phyloP scores from a whole-genome alignment of 305 asterid genomes.

The Fraxinus floribunda region DNA sequence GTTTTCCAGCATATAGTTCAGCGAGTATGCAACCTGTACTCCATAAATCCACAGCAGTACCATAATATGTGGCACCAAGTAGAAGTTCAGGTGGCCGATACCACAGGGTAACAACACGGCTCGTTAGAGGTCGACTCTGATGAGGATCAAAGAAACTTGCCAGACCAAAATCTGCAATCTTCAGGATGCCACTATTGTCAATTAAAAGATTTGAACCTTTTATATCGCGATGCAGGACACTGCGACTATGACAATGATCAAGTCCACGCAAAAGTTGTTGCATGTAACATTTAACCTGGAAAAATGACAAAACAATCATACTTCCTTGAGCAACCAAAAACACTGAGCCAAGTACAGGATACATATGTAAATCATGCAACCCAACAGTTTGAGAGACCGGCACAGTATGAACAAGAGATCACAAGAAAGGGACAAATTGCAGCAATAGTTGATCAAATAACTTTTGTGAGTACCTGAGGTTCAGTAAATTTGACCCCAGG shows the following conservation, averaged over 20 bases:
- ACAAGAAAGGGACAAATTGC: neutral
- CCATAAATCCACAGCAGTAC: conserved; percentile 91
- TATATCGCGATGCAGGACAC: conserved; percentile 87
- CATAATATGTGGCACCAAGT: conserved; percentile 85
- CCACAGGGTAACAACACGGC: conserved; percentile 96
- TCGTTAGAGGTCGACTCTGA: conserved; percentile 73
- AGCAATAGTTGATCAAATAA: conserved; percentile 13
- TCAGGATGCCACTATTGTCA: conserved; percentile 76
- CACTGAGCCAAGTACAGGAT: neutral
- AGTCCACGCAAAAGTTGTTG: conserved; percentile 82
- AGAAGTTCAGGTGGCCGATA: conserved; percentile 94
- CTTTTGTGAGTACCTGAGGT: conserved; percentile 60
- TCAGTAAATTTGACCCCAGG: conserved; percentile 82
- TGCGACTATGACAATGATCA: conserved; percentile 83
- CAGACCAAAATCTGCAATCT: conserved; percentile 92
- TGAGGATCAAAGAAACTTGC: conserved; percentile 78
- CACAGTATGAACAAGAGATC: neutral
- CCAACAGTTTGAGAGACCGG: neutral
- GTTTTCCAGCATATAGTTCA: conserved; percentile 87
- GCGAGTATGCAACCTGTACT: conserved; percentile 89
- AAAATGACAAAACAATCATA: conserved; percentile 14
- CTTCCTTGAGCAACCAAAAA: conserved; percentile 15
- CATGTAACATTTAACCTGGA: conserved; percentile 89
- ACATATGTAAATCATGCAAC: neutral
- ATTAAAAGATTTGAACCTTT: conserved; percentile 89